Evolutionary conservation across 768 basidiomycete species (phyloP).

Genomic region (Kwoniella botswanensis): DNA sequence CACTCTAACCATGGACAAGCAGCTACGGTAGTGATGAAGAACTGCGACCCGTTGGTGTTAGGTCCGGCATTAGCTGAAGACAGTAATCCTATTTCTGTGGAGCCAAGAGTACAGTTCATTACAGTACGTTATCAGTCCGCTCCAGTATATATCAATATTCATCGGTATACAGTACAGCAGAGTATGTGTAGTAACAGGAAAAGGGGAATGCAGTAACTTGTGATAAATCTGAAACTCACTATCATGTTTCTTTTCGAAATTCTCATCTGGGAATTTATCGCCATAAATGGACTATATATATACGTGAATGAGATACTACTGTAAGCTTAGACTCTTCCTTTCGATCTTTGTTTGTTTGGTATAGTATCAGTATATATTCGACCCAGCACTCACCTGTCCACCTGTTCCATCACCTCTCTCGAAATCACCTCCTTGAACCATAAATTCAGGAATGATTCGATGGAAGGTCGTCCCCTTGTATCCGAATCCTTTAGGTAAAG

Average conservation of each 20-base stretch:
- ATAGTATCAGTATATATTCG: neutral
- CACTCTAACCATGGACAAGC: slow-evolving; percentile 54
- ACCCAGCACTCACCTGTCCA: slow-evolving; percentile 39
- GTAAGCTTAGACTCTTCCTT: neutral
- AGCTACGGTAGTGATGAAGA: slow-evolving; percentile 53
- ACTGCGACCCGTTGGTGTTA: slow-evolving; percentile 62
- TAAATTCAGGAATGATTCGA: slow-evolving; percentile 62
- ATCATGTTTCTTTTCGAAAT: slow-evolving; percentile 54
- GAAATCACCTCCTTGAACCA: slow-evolving; percentile 70
- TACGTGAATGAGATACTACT: neutral
- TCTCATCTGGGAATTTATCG: slow-evolving; percentile 58
- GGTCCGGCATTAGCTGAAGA: slow-evolving; percentile 72
- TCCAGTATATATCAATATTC: no score
- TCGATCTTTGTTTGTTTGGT: neutral
- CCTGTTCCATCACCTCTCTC: slow-evolving; percentile 62
- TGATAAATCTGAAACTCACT: slow-evolving; percentile 27
- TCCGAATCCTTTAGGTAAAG: slow-evolving; percentile 64
- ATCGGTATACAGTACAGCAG: no score
- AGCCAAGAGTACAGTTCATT: neutral
- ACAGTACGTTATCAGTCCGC: no score
- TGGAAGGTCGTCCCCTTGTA: slow-evolving; percentile 76
- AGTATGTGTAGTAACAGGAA: neutral
- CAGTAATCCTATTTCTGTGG: slow-evolving; percentile 56
- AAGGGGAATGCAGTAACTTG: neutral
- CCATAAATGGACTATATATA: slow-evolving; percentile 55